Evolutionary conservation across 2,329 filamentous ascomycete genomes (phyloP).

Genomic region (Alternaria triticimaculans): DNA sequence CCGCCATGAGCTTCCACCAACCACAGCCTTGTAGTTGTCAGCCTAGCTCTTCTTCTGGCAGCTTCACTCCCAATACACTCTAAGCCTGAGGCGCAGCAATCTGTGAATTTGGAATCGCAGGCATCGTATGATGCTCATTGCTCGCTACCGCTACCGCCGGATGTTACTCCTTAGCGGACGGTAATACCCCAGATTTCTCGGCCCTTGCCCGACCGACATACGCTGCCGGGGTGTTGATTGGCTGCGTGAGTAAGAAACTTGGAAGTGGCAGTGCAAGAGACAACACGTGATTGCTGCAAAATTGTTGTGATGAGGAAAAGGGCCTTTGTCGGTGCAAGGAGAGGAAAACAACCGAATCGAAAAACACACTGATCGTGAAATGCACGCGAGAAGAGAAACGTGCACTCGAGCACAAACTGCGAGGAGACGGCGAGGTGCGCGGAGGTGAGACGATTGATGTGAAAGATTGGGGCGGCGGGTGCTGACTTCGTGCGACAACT

Average conservation of each 20-base stretch:
- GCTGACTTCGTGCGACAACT: not conserved
- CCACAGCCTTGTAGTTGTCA: not conserved
- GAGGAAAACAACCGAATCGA: not conserved
- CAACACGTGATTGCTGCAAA: not conserved
- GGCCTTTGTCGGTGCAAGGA: not conserved
- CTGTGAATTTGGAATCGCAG: not conserved
- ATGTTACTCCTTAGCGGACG: not conserved
- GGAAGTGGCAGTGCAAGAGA: slow-evolving; percentile 3
- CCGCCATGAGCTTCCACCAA: not conserved
- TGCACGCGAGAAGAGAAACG: not conserved
- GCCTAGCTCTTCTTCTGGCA: not conserved
- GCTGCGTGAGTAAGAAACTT: not conserved
- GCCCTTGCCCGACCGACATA: not conserved
- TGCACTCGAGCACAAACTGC: not conserved
- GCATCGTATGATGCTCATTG: not conserved
- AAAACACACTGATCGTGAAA: not conserved
- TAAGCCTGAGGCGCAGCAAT: not conserved
- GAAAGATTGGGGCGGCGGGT: not conserved
- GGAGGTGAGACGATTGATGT: not conserved
- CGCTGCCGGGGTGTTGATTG: not conserved
- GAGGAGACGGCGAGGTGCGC: not conserved
- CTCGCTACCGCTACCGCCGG: not conserved
- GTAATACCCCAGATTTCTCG: not conserved
- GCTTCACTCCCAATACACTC: not conserved
- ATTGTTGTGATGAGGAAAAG: not conserved